Conservation (phyloP, 768 basidiomycete genomes). For the Naganishia vishniacii region DNA sequence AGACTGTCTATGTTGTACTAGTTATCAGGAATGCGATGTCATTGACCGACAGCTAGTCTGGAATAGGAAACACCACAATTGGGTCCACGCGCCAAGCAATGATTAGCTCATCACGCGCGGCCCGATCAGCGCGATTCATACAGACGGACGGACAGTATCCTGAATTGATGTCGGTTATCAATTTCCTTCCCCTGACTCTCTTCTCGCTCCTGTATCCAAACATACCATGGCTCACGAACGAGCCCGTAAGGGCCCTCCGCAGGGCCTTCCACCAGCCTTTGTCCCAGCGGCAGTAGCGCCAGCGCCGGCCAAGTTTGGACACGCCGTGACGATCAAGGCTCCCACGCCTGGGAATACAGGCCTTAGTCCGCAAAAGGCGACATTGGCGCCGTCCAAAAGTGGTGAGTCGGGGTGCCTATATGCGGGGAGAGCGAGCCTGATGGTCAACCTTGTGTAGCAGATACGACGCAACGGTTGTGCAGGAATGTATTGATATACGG, state of each 20-base stretch:
- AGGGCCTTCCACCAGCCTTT: conserved; percentile 1
- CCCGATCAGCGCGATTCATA: neutral
- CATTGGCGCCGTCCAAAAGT: neutral
- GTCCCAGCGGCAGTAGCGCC: neutral
- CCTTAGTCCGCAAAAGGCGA: neutral
- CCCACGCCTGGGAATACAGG: conserved; percentile 7
- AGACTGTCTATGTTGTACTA: too few species aligned
- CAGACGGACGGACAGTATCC: too few species aligned
- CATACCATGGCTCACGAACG: neutral
- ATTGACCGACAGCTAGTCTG: too few species aligned
- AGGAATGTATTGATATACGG: conserved; percentile 88
- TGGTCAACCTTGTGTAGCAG: conserved; percentile 7
- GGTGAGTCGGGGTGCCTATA: neutral
- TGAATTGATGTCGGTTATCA: too few species aligned
- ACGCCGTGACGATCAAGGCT: conserved; percentile 13
- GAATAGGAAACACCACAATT: too few species aligned
- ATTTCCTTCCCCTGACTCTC: too few species aligned
- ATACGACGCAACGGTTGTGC: conserved; percentile 63
- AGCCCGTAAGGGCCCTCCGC: conserved; percentile 4
- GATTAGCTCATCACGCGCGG: neutral
- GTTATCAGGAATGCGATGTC: too few species aligned
- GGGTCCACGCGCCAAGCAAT: neutral
- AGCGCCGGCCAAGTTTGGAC: neutral
- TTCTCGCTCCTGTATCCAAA: neutral
- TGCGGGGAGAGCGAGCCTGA: neutral